These are phyloP conservation scores for Aspergillus tanneri DNA, from an alignment of 2,329 filamentous ascomycete species.

Conservation along the genomic window DNA sequence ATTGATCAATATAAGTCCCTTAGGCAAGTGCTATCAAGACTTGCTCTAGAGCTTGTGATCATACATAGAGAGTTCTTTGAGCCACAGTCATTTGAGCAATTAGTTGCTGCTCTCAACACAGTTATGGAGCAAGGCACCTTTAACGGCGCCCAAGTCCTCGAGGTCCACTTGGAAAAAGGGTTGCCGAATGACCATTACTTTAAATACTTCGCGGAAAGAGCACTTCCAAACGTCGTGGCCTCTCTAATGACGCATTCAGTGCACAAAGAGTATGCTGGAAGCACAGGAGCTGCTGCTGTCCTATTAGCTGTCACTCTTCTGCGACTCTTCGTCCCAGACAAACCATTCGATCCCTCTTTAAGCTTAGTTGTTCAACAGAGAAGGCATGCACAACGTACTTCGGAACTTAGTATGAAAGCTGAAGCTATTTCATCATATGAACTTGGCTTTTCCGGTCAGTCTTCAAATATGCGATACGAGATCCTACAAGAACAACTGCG, in stretches of 20 bases:
- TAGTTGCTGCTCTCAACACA: slow-evolving; percentile 24
- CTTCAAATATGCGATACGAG: slow-evolving; percentile 65
- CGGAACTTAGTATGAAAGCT: slow-evolving; percentile 57
- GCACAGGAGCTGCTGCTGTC: slow-evolving; percentile 66
- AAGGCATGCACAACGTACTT: slow-evolving; percentile 57
- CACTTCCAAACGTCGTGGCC: slow-evolving; percentile 29
- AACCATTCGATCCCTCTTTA: slow-evolving; percentile 76
- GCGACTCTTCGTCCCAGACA: slow-evolving; percentile 79
- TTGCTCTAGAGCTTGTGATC: slow-evolving; percentile 35
- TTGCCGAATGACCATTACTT: slow-evolving; percentile 38
- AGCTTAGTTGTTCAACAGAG: slow-evolving; percentile 62
- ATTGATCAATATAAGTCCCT: slow-evolving; percentile 53
- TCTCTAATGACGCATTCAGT: slow-evolving; percentile 21
- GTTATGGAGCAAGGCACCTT: slow-evolving; percentile 25
- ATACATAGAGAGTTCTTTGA: slow-evolving; percentile 39
- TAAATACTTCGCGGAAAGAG: slow-evolving; percentile 29
- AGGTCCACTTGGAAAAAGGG: slow-evolving; percentile 21
- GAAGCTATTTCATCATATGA: slow-evolving; percentile 66
- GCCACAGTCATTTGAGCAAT: slow-evolving; percentile 24
- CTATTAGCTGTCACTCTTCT: slow-evolving; percentile 72
- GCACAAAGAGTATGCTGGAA: slow-evolving; percentile 25
- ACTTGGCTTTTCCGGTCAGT: slow-evolving; percentile 63
- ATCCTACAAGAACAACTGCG: slow-evolving; percentile 62
- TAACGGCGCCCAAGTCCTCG: slow-evolving; percentile 12
- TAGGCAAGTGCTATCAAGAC: slow-evolving; percentile 46